phyloP scores from a whole-genome alignment of 1,284 basidiomycete species.

The Vanrija sp. region DNA sequence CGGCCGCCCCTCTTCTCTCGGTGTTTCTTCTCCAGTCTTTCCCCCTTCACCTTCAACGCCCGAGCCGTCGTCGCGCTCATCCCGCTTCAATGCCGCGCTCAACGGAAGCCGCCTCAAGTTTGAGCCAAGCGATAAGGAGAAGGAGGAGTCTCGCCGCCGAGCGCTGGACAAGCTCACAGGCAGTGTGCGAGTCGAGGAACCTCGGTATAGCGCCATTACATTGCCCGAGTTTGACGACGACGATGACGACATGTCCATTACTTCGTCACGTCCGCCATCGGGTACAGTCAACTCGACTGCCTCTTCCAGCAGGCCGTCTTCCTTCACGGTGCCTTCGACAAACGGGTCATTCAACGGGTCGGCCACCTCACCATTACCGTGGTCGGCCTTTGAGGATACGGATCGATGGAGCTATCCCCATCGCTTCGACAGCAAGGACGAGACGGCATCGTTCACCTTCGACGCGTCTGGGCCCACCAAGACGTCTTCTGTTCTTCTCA shows the following conservation, averaged over 20 bases:
- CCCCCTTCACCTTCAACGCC: conserved; percentile 35
- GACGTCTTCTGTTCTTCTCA: conserved; percentile 17
- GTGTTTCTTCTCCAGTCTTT: conserved; percentile 31
- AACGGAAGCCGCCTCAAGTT: conserved; percentile 35
- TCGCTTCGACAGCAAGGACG: conserved; percentile 27
- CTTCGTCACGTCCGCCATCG: conserved; percentile 32
- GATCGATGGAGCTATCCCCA: conserved; percentile 15
- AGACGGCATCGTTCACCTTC: conserved; percentile 26
- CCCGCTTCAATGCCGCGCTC: neutral
- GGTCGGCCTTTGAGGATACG: conserved; percentile 20
- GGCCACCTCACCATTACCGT: conserved; percentile 22
- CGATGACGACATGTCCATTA: conserved; percentile 26
- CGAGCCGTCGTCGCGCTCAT: conserved; percentile 11
- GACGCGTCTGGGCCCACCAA: conserved; percentile 5
- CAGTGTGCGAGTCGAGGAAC: conserved; percentile 8
- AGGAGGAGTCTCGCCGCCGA: conserved; percentile 38
- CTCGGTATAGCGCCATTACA: conserved; percentile 25
- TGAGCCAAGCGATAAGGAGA: conserved; percentile 43
- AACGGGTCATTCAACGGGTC: conserved; percentile 14
- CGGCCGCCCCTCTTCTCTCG: conserved; percentile 33
- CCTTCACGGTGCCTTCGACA: conserved; percentile 17
- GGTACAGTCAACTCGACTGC: conserved; percentile 24
- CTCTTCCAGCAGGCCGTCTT: conserved; percentile 30
- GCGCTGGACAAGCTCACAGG: conserved; percentile 45
- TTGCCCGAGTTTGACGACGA: conserved; percentile 44